Percentiles rank a stretch among this genome's conserved stretches.
Evolutionary conservation across 2,329 filamentous ascomycete genomes (phyloP).

Genomic region (Colletotrichum orbiculare): DNA sequence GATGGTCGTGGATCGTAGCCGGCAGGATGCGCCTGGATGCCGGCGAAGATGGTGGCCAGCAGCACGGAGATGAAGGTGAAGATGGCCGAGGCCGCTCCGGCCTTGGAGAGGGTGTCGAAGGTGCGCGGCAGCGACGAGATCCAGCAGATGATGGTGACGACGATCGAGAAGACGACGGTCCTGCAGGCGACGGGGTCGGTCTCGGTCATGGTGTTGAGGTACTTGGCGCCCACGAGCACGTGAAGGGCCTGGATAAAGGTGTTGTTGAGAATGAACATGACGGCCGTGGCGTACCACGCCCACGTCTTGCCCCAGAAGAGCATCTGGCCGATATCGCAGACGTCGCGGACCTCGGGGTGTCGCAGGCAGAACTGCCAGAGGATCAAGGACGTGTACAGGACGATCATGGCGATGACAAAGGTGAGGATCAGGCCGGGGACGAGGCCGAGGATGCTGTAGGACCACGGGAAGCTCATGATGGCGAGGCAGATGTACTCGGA

Average conservation of each 20-base stretch:
- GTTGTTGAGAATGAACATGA: constrained; percentile 95
- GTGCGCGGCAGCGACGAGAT: constrained; percentile 86
- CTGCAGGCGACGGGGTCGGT: constrained; percentile 73
- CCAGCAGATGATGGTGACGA: constrained; percentile 81
- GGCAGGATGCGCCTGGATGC: constrained; percentile 78
- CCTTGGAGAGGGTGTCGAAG: constrained; percentile 81
- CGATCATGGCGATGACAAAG: constrained; percentile 78
- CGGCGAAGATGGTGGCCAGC: constrained; percentile 84
- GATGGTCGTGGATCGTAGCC: constrained; percentile 66
- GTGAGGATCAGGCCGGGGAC: constrained; percentile 88
- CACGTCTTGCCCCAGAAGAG: constrained; percentile 87
- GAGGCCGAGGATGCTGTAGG: constrained; percentile 86
- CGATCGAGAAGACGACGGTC: constrained; percentile 82
- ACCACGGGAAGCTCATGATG: constrained; percentile 97
- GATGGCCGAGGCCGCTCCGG: constrained; percentile 82
- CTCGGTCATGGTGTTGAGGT: constrained; percentile 87
- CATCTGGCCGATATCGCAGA: constrained; percentile 96
- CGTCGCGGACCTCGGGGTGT: constrained; percentile 90
- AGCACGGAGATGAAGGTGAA: constrained; percentile 93
- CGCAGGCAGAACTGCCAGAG: constrained; percentile 89
- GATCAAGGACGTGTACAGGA: constrained; percentile 77
- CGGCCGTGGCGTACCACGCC: constrained; percentile 75
- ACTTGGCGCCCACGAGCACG: constrained; percentile 85
- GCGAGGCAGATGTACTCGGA: constrained; percentile 84
- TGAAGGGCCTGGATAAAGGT: constrained; percentile 77